Evolutionary conservation across 805 yeast genomes (phyloP).

Genomic region (Brettanomyces anomalus): DNA sequence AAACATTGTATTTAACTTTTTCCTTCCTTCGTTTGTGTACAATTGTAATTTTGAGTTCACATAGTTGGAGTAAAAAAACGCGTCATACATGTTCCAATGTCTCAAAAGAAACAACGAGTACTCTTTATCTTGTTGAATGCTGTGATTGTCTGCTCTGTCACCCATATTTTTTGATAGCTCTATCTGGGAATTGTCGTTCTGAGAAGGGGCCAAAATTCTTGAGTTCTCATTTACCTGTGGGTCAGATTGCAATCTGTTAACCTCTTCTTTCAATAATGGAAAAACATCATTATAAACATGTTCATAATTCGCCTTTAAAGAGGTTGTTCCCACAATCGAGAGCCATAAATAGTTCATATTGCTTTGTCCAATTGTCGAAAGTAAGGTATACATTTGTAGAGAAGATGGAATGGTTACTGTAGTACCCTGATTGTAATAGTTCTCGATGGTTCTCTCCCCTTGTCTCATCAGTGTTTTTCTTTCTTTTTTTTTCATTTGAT

Average conservation of each 20-base stretch:
- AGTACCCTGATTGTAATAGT: slow-evolving; percentile 80
- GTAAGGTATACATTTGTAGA: slow-evolving; percentile 68
- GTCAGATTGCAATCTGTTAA: slow-evolving; percentile 47
- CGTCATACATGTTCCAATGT: slow-evolving; percentile 88
- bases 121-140: slow-evolving; percentile 66
- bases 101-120: slow-evolving; percentile 78
- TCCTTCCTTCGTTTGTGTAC: slow-evolving; percentile 90
- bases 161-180: slow-evolving; percentile 15
- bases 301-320: slow-evolving; percentile 66
- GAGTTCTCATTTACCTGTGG: slow-evolving; percentile 5
- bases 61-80: slow-evolving; percentile 84
- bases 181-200: neutral
- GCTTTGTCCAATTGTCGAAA: slow-evolving; percentile 79
- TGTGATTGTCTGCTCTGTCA: slow-evolving; percentile 24
- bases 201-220: neutral
- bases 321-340: slow-evolving; percentile 79
- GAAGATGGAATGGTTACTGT: slow-evolving; percentile 67
- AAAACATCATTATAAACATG: slow-evolving; percentile 62
- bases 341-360: slow-evolving; percentile 68
- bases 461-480: slow-evolving; percentile 31
- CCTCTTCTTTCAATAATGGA: slow-evolving; percentile 78
- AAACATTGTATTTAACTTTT: slow-evolving; percentile 78
- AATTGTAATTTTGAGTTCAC: slow-evolving; percentile 79
- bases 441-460: slow-evolving; percentile 51
- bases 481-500: slow-evolving; percentile 27